Conservation (phyloP, 805 yeast genomes). For the Nematodospora valgi region DNA sequence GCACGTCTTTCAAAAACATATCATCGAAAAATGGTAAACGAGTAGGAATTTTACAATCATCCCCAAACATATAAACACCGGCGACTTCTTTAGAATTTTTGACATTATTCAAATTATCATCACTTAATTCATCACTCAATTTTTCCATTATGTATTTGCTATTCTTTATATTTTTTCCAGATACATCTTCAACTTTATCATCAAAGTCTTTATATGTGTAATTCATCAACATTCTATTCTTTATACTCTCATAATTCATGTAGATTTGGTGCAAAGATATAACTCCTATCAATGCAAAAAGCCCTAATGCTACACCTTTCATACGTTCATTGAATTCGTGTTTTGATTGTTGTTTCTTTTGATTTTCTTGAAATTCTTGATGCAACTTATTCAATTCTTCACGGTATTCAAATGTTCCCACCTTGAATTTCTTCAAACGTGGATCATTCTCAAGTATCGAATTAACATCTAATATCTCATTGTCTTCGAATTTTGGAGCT, state of each 20-base stretch:
- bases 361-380: slow-evolving; percentile 22
- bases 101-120: slow-evolving; percentile 16
- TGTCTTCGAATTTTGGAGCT: slow-evolving; percentile 9
- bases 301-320: slow-evolving; percentile 44
- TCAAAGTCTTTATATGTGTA: slow-evolving; percentile 33
- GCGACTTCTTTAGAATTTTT: slow-evolving; percentile 21
- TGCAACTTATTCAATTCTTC: slow-evolving; percentile 26
- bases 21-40: slow-evolving; percentile 65
- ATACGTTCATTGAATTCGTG: slow-evolving; percentile 42
- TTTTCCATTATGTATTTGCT: slow-evolving; percentile 23
- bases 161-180: slow-evolving; percentile 25
- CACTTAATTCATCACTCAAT: slow-evolving; percentile 21
- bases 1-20: slow-evolving; percentile 53
- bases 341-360: slow-evolving; percentile 23
- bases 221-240: slow-evolving; percentile 28
- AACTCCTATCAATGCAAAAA: slow-evolving; percentile 34
- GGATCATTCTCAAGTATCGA: slow-evolving; percentile 29
- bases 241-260: slow-evolving; percentile 41
- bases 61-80: slow-evolving; percentile 38
- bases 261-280: slow-evolving; percentile 39
- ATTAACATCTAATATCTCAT: slow-evolving; percentile 18
- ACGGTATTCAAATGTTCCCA: slow-evolving; percentile 36
- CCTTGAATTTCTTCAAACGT: slow-evolving; percentile 21
- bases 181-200: slow-evolving; percentile 30
- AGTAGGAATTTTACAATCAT: slow-evolving; percentile 46